Evolutionary conservation across 1,139 yeast genomes (phyloP), one percentile per base, ranked within the genome.

Genomic region (Hanseniaspora uvarum): DNA sequence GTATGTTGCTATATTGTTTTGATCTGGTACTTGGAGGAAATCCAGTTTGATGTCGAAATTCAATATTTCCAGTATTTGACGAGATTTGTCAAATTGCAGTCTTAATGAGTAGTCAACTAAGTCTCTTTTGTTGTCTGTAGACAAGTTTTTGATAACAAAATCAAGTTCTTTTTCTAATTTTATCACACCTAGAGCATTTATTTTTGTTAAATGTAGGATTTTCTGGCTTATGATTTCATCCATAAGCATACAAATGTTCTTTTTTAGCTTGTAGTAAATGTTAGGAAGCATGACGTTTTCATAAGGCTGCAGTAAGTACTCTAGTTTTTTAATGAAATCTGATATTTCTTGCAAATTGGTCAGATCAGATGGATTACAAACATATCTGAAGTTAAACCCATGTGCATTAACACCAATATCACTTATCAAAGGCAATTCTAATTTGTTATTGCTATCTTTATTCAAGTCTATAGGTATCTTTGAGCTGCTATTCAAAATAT

Each of bases 121-220:
- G 37, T 34, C 47, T 41, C 41, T 33, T 14, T 49, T 41, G 10
- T 47, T 47, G 24, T 53, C 55, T 66, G 81, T 65, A 68, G 86
- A 64, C 62, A 75, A 75, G 58, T 81, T 83, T 53, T 79, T 76
- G 52, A 92, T 85, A 40, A 89, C 75, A 47, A 78, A 73, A 39
- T 92, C 80, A 46, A 89, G 70, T 65, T 89, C 96, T 57, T 86
- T 79, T 61, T 94, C 98, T 52, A 94, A 71, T 59, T 82, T 83
- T 36, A 88, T 76, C 0, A 95, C 82, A 0, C 97, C 97, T 50
- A 86, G 70, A 60, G 86, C 95, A 62, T 86, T 88, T 58, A 87
- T 80, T 53, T 80, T 79, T 56, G 82, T 77, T 45, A 86, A 72
- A 4, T 73, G 60, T 78, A 88, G 77, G 41, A 92, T 71, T 61